Conservation (phyloP, 768 basidiomycete species). For the Candolleomyces aberdarensis region DNA sequence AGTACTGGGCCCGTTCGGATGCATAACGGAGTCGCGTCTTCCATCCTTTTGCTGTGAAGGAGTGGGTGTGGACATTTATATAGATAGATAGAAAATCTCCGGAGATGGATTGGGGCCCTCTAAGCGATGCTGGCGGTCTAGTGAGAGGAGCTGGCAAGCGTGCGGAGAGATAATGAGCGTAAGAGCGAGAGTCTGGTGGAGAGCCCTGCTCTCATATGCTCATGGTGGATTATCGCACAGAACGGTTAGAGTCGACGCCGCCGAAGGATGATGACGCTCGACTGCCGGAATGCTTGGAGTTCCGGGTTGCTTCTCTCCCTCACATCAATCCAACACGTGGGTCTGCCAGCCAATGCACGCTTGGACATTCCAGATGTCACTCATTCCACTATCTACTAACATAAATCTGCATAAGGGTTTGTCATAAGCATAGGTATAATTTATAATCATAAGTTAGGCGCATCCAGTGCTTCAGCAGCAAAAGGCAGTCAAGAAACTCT, state of each 20-base stretch:
- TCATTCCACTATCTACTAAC: background rate
- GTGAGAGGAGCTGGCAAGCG: background rate
- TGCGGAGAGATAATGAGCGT: slow-evolving; percentile 3
- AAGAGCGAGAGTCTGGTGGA: slow-evolving; percentile 13
- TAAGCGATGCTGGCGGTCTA: background rate
- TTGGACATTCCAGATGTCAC: background rate
- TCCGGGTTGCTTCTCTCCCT: slow-evolving; percentile 8
- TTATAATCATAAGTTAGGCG: background rate
- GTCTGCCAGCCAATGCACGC: slow-evolving; percentile 1
- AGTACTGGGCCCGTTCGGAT: background rate
- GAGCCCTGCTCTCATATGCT: slow-evolving; percentile 35
- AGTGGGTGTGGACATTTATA: slow-evolving; percentile 5
- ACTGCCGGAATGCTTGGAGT: background rate
- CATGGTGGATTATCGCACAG: slow-evolving; percentile 24
- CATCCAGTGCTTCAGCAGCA: background rate
- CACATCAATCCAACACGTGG: slow-evolving; percentile 5
- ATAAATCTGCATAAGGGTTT: background rate
- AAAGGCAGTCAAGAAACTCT: background rate
- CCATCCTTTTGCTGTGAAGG: background rate
- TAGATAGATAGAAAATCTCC: slow-evolving; percentile 2
- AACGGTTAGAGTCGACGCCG: slow-evolving; percentile 15
- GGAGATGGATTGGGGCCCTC: background rate
- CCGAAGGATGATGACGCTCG: slow-evolving; percentile 1
- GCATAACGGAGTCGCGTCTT: background rate
- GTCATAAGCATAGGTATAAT: background rate